These are phyloP conservation scores for Globisporangium orthogonon DNA, from an alignment of 352 stramenopile genomes.

Conservation along the genomic window DNA sequence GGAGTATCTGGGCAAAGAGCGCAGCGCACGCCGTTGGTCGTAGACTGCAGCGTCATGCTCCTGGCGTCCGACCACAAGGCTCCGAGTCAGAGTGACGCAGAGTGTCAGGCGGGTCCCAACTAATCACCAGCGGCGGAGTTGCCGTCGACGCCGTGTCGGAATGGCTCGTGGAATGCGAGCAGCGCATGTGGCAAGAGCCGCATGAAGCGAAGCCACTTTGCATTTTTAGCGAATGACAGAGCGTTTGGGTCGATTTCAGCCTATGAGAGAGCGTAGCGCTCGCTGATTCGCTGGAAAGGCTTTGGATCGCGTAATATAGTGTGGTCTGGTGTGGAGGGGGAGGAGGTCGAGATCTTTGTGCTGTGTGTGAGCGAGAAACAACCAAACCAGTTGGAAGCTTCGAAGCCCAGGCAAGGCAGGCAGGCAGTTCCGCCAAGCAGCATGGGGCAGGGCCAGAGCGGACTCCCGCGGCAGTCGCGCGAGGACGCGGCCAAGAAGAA, in stretches of 20 bases:
- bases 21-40: too few relatives aligned
- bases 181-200: too few relatives aligned
- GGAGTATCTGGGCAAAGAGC: too few relatives aligned
- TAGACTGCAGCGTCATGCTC: too few relatives aligned
- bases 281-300: background rate
- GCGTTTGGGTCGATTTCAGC: background rate
- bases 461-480: conserved; percentile 68
- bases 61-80: too few relatives aligned
- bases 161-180: too few relatives aligned
- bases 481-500: conserved; percentile 88
- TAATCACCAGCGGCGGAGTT: too few relatives aligned
- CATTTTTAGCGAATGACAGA: background rate
- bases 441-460: conserved; percentile 87
- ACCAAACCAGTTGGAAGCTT: background rate
- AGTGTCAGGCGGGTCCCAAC: too few relatives aligned
- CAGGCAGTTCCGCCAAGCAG: conserved; percentile 1
- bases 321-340: background rate
- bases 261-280: background rate
- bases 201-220: background rate
- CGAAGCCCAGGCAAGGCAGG: background rate
- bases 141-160: too few relatives aligned
- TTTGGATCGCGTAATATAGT: background rate
- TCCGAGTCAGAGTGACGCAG: too few relatives aligned
- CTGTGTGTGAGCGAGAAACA: background rate
- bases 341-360: conserved; percentile 1